Base-by-base conservation (phyloP, 495 filamentous ascomycete genomes). In the Astrocystis sublimbata region DNA sequence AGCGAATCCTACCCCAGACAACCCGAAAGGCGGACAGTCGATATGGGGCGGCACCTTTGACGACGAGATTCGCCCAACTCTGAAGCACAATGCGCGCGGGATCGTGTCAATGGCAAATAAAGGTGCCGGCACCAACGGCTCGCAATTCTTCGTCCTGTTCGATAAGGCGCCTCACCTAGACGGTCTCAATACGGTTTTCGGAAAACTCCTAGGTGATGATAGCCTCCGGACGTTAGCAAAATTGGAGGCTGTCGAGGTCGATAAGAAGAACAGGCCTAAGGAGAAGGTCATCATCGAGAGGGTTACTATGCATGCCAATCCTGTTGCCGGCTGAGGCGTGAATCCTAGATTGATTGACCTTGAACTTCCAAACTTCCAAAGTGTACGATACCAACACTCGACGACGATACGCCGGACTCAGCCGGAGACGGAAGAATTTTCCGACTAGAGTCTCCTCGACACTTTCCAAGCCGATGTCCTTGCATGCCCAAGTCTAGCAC, bases 91-190 rank as follows among this genome's bases (percentile, higher is more conserved):
- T 74, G 85, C 87, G 59, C 86, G 94, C 30, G 94, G 94, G 19
- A 85, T 96, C 42, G 82, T 96, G 13, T 89, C 88, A 45, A 96
- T 98, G 94, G 94, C 94, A n/a, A 96, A 97, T 68, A 91, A 91
- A 67, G 88, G 89, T 3, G 81, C 89, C 2, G 83, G 83, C 8
- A 93, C 93, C 45, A 98, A 98, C 74, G 93, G 92, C 15, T 92
- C 89, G 63, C 94, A 98, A 77, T 98, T 98, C 73, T 98, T 96
- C 73, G 83, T 98, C 51, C 83, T 87, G 6, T 92, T 93, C 73
- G 92, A 88, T 47, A 83, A 89, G 26, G 91, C 92, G 43, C 87
- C 92, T 57, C 94, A 98, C 85, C 78, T 98, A 33, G 96, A 98
- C 76, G 96, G 94, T 5, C 85, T 91, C 62, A 98, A 93, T 72